Conservation (phyloP, 2,329 filamentous ascomycete genomes). For the Diaporthe velutina region DNA sequence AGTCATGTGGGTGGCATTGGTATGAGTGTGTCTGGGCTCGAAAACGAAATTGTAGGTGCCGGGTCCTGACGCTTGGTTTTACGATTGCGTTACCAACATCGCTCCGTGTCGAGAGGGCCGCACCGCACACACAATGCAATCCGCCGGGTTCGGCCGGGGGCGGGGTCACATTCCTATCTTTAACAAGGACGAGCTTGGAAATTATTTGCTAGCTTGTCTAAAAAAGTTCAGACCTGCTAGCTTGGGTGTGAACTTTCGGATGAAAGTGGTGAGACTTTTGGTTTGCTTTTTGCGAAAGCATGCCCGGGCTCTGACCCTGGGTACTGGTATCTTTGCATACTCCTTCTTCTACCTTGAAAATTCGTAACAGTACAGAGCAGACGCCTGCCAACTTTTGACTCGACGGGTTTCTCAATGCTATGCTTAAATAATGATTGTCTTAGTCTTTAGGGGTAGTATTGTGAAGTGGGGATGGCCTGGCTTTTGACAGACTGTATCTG, state of each 20-base stretch:
- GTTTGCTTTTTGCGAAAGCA: neutral
- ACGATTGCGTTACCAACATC: neutral
- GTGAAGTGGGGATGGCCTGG: no score
- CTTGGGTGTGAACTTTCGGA: neutral
- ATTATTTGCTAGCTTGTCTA: neutral
- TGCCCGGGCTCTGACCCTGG: neutral
- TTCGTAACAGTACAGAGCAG: neutral
- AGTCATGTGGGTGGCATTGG: no score
- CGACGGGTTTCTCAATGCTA: no score
- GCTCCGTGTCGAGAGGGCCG: neutral
- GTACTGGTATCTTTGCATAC: neutral
- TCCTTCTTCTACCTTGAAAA: neutral
- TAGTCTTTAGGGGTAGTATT: no score
- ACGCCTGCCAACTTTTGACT: neutral
- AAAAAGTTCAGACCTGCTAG: neutral
- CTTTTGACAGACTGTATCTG: no score
- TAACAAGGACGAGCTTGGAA: neutral
- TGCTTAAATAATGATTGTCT: neutral
- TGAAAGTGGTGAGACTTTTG: neutral
- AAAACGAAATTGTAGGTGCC: neutral
- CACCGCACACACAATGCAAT: accelerated
- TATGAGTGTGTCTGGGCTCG: neutral
- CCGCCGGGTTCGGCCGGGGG: neutral
- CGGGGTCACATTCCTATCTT: neutral
- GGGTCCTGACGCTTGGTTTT: accelerated